These are phyloP conservation scores for Hamigera avellanea DNA, from an alignment of 495 filamentous ascomycete genomes.

Conservation along the genomic window DNA sequence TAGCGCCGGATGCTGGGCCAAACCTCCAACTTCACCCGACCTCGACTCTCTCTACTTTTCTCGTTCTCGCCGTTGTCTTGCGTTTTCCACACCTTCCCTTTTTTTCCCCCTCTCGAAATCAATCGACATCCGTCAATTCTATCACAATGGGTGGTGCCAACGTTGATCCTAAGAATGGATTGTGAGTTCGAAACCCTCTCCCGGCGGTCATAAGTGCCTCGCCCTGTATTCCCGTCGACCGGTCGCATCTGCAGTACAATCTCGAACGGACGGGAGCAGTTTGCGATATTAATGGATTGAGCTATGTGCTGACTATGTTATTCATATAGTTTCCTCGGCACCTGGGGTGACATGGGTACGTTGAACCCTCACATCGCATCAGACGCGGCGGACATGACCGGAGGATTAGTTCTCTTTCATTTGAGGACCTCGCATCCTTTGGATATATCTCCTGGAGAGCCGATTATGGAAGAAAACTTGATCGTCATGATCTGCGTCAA, in stretches of 20 bases:
- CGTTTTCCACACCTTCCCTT: constrained; percentile 13
- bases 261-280: no score
- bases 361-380: constrained; percentile 11
- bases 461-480: no score
- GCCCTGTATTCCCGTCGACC: constrained; percentile 3
- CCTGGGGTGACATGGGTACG: constrained; percentile 81
- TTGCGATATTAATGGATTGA: background rate
- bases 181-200: constrained; percentile 42
- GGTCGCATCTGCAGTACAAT: no score
- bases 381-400: background rate
- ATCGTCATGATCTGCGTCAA: no score
- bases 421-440: no score
- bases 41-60: constrained; percentile 18
- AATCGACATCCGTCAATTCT: constrained; percentile 12
- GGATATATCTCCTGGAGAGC: no score
- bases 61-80: constrained; percentile 14
- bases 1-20: constrained; percentile 17
- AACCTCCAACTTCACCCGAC: constrained; percentile 23
- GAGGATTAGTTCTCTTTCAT: no score
- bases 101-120: constrained; percentile 6
- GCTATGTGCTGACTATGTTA: constrained; percentile 13
- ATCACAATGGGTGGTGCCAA: constrained; percentile 60
- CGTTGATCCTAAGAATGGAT: constrained; percentile 52
- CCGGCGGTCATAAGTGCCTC: background rate
- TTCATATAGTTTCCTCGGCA: constrained; percentile 62